A percentile compares a stretch with the other conserved stretches of the same genome.
Evolutionary conservation across 164 flowering plant genomes (phyloP).

Genomic region (Macadamia integrifolia): DNA sequence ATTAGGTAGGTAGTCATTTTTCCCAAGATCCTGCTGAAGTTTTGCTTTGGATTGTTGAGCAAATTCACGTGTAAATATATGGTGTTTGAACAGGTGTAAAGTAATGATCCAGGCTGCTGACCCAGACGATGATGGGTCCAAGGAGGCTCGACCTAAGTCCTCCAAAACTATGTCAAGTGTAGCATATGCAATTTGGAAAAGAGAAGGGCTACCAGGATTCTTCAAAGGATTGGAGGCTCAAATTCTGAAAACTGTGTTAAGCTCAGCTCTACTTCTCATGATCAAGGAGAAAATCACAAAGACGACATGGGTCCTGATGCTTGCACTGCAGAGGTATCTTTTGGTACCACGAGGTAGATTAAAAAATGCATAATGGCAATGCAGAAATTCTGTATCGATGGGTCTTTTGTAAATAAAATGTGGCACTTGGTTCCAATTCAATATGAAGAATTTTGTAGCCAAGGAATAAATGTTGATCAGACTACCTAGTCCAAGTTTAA

Average conservation of each 20-base stretch:
- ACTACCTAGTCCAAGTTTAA: not conserved
- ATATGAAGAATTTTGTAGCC: slow-evolving; percentile 1
- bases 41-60: not conserved
- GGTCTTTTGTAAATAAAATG: slow-evolving; percentile 14
- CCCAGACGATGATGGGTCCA: slow-evolving; percentile 30
- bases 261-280: slow-evolving; percentile 79
- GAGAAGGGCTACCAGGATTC: slow-evolving; percentile 62
- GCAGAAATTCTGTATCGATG: not conserved
- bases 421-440: slow-evolving; percentile 4
- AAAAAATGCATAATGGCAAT: slow-evolving; percentile 21
- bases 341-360: slow-evolving; percentile 29
- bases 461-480: not conserved
- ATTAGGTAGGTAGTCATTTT: slow-evolving; percentile 47
- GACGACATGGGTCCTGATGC: slow-evolving; percentile 65
- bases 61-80: not conserved
- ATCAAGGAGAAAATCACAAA: slow-evolving; percentile 75
- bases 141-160: slow-evolving; percentile 13
- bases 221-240: slow-evolving; percentile 73
- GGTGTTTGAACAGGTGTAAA: slow-evolving; percentile 57
- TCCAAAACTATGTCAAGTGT: slow-evolving; percentile 42
- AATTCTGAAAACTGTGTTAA: slow-evolving; percentile 65
- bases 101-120: slow-evolving; percentile 82
- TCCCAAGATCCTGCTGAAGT: not conserved
- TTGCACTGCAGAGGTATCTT: slow-evolving; percentile 47
- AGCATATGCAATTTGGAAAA: slow-evolving; percentile 46